phyloP scores from a whole-genome alignment of 2,329 filamentous ascomycete genomes.

The Verticillium isaacii region DNA sequence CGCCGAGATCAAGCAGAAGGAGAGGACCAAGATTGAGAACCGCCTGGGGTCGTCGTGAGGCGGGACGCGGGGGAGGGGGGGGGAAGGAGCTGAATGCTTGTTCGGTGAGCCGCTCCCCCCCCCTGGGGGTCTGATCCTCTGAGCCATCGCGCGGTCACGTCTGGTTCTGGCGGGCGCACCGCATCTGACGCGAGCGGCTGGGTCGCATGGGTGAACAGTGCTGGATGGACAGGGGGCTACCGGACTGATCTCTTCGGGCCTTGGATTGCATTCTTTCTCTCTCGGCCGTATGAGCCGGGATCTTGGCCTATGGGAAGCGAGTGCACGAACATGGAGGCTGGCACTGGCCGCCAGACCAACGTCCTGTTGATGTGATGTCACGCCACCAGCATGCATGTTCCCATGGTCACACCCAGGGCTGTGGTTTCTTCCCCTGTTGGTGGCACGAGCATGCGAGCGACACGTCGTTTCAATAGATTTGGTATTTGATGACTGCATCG shows the following conservation, averaged over 20 bases:
- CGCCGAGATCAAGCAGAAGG: conserved; percentile 55
- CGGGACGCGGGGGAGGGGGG: no score
- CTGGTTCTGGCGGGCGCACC: background rate
- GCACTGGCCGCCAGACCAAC: conserved; percentile 14
- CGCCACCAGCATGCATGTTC: background rate
- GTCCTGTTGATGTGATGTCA: background rate
- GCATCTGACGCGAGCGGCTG: background rate
- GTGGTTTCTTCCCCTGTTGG: background rate
- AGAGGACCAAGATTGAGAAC: conserved; percentile 71
- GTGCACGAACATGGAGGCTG: conserved; percentile 1
- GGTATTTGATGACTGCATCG: background rate
- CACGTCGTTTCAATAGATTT: background rate
- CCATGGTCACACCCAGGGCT: background rate
- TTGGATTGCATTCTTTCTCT: no score
- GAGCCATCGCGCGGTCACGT: background rate
- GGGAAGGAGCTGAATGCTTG: background rate
- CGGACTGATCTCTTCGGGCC: background rate
- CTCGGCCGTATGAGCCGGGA: background rate
- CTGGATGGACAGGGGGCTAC: background rate
- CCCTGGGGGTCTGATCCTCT: background rate
- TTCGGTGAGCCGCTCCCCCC: background rate
- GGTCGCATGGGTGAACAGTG: background rate
- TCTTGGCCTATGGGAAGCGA: background rate
- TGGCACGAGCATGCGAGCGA: background rate
- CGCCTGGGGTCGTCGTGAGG: conserved; percentile 43